phyloP scores from a whole-genome alignment of 1,284 basidiomycete species.

The Naganishia albida region DNA sequence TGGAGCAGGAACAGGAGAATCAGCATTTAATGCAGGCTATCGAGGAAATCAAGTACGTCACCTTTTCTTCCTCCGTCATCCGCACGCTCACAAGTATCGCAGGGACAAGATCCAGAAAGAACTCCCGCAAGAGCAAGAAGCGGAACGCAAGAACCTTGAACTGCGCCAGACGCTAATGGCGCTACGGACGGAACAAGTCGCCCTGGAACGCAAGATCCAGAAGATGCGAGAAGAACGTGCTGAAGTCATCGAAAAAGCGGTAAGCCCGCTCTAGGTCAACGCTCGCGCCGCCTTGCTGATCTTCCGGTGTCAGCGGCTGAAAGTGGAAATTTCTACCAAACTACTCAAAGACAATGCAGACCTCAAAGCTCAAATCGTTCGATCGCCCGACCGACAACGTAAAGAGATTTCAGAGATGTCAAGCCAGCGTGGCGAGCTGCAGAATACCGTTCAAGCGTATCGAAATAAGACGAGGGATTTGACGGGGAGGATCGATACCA shows the following conservation, averaged over 20 bases:
- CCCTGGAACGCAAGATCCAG: slow-evolving; percentile 58
- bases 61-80: not conserved
- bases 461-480: slow-evolving; percentile 74
- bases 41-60: slow-evolving; percentile 64
- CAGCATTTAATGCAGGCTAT: slow-evolving; percentile 62
- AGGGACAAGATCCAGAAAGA: slow-evolving; percentile 71
- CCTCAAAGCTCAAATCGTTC: slow-evolving; percentile 66
- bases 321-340: slow-evolving; percentile 41
- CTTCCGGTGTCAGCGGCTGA: slow-evolving; percentile 3
- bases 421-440: slow-evolving; percentile 64
- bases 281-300: not conserved
- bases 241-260: slow-evolving; percentile 26
- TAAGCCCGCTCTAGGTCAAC: not conserved
- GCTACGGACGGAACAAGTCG: slow-evolving; percentile 63
- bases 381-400: slow-evolving; percentile 81
- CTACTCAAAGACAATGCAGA: slow-evolving; percentile 60
- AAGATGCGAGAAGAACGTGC: slow-evolving; percentile 38
- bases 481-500: slow-evolving; percentile 67
- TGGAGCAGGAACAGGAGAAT: slow-evolving; percentile 60
- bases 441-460: slow-evolving; percentile 59
- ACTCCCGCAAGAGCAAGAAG: slow-evolving; percentile 65
- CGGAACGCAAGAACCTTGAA: slow-evolving; percentile 64
- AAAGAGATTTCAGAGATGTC: slow-evolving; percentile 74
- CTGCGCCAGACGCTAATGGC: slow-evolving; percentile 66
- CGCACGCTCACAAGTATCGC: slow-evolving; percentile 5